Conservation (phyloP, 2,329 filamentous ascomycete species). For the Nemania serpens region DNA sequence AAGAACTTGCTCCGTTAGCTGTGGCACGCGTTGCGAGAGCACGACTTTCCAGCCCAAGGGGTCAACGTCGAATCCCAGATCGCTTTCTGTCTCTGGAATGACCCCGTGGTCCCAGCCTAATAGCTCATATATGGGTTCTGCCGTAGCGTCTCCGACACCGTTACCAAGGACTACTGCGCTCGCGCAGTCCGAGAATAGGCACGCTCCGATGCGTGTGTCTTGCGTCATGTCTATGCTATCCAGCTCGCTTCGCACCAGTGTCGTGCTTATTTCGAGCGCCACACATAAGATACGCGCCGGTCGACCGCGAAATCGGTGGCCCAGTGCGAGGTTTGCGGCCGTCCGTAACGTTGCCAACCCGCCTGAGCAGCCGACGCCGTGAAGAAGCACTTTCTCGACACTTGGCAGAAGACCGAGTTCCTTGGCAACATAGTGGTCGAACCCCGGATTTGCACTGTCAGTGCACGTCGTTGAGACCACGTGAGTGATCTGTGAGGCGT, state of each 20-base stretch:
- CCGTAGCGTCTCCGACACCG: conserved; percentile 54
- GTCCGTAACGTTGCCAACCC: conserved; percentile 65
- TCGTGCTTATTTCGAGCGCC: conserved; percentile 66
- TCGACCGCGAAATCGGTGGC: conserved; percentile 60
- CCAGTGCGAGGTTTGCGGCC: conserved; percentile 68
- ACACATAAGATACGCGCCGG: conserved; percentile 68
- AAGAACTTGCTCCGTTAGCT: conserved; percentile 57
- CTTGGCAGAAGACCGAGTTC: conserved; percentile 59
- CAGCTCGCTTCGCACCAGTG: conserved; percentile 67
- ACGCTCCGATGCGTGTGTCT: conserved; percentile 67
- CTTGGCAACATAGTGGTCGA: conserved; percentile 67
- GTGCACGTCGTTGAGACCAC: conserved; percentile 71
- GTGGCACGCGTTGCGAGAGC: conserved; percentile 64
- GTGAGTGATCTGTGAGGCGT: conserved; percentile 63
- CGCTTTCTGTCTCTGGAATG: conserved; percentile 63
- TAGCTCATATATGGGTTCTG: conserved; percentile 60
- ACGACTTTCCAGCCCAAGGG: conserved; percentile 71
- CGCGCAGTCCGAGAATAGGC: conserved; percentile 73
- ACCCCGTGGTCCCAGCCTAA: conserved; percentile 68
- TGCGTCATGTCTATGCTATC: conserved; percentile 63
- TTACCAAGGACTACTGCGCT: conserved; percentile 69
- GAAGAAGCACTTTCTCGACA: conserved; percentile 68
- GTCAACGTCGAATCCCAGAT: conserved; percentile 69
- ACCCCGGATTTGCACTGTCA: conserved; percentile 71
- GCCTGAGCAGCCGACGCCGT: conserved; percentile 69